phyloP scores from a whole-genome alignment of 1,284 basidiomycete genomes.

The Trametes sp. region DNA sequence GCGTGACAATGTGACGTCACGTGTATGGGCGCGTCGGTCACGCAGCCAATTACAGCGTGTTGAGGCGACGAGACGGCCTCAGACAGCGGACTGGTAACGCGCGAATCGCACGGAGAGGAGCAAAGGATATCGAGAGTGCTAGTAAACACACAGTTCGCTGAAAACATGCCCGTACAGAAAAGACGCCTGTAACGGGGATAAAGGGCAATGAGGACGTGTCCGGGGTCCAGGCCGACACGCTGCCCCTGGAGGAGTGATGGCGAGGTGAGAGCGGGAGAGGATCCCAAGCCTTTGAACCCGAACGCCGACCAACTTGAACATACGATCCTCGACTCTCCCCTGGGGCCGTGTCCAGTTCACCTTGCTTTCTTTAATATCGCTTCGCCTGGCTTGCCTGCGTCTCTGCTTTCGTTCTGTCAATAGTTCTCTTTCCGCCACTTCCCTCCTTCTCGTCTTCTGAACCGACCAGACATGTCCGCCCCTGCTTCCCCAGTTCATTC shows the following conservation, averaged over 20 bases:
- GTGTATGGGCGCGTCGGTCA: constrained; percentile 14
- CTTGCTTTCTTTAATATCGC: constrained; percentile 24
- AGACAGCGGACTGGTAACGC: too few species aligned
- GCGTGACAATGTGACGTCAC: constrained; percentile 13
- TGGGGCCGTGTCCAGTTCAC: constrained; percentile 27
- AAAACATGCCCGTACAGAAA: too few species aligned
- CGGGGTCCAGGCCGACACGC: constrained; percentile 15
- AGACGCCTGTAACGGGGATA: not conserved
- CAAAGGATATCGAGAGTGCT: too few species aligned
- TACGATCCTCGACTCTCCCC: constrained; percentile 24
- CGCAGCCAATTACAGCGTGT: not conserved
- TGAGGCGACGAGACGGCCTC: too few species aligned
- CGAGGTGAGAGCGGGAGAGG: not conserved
- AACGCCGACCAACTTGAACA: constrained; percentile 32
- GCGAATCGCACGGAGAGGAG: too few species aligned
- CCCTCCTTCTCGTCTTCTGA: constrained; percentile 26
- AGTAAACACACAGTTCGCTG: too few species aligned
- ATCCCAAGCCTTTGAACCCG: constrained; percentile 10
- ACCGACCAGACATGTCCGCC: constrained; percentile 32
- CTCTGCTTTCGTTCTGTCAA: constrained; percentile 6
- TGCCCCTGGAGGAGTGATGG: constrained; percentile 1
- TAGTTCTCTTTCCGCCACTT: constrained; percentile 12
- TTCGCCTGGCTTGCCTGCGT: constrained; percentile 4
- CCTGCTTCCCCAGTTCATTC: constrained; percentile 32
- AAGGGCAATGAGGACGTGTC: constrained; percentile 13